Percentiles rank a stretch among this genome's conserved stretches.
Conservation (phyloP, 2,329 filamentous ascomycete genomes). For the Blastomyces percursus region DNA sequence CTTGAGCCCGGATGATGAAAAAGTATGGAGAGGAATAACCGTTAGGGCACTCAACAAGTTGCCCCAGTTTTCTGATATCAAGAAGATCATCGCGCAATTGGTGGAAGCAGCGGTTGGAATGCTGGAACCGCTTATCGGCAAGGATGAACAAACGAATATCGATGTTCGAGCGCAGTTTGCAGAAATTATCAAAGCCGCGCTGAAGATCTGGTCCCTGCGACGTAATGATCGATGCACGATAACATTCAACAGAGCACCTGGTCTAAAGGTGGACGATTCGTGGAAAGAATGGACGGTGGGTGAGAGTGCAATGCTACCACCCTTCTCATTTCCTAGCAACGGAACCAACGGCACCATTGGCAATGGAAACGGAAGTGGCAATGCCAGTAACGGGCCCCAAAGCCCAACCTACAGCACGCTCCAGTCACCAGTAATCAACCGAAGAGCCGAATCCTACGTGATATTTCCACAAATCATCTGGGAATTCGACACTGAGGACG, state of each 20-base stretch:
- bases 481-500: conserved; percentile 1
- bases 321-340: background rate
- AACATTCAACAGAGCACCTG: conserved; percentile 3
- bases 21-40: conserved; percentile 8
- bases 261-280: background rate
- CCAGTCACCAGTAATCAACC: background rate
- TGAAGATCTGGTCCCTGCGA: conserved; percentile 4
- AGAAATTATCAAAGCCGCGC: background rate
- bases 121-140: conserved; percentile 3
- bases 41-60: conserved; percentile 2
- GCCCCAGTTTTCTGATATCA: background rate
- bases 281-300: conserved; percentile 2
- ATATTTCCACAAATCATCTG: conserved; percentile 8
- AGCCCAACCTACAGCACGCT: background rate
- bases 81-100: background rate
- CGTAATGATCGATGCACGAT: conserved; percentile 2
- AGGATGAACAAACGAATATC: background rate
- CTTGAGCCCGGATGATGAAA: background rate
- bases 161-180: background rate
- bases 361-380: background rate
- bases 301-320: background rate
- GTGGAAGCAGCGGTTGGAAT: background rate
- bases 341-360: background rate
- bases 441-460: conserved; percentile 2
- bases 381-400: background rate